Evolutionary conservation across 1,139 yeast genomes (phyloP), one percentile per base, ranked within the genome.

Genomic region (Kodamaea sp.): DNA sequence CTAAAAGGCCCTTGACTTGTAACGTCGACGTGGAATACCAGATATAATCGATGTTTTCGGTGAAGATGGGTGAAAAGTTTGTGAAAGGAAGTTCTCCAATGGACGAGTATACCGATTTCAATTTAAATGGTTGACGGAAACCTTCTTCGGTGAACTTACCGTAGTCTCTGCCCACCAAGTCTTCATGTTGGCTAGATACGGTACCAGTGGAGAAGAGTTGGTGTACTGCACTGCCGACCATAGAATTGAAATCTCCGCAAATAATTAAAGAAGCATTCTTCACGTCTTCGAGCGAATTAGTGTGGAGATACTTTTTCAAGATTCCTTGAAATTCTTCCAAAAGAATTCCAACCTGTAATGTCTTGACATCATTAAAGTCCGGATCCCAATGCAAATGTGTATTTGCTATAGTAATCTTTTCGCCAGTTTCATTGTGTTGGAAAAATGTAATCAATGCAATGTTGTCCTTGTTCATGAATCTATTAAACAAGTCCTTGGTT

Each of bases 311-410:
- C 49, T 76, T 80, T 53, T 76, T 76, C 34, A 78, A 62, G 27
- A 83, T 60, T 2, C 64, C 65, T 55, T 88, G 94, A 51, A 92
- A 64, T 60, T 92, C 96, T 55, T 92, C 97, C 55, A 94, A 67
- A 45, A 94, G 68, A 29, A 92, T 83, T 30, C 96, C 97, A 36
- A 87, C 92, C 68, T 94, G 98, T 62, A 94, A 83, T 7, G 97
- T 79, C 62, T 94, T 94, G 40, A 94, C 99, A 65, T 94, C 99
- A 57, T 88, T 87, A 57, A 81, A 87, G 31, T 88, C 89, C 7
- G 98, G 98, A 65, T 92, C 97, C 97, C 98, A 94, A 60, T 90
- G 97, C 59, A 92, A 78, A 71, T 94, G 99, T 0, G 98, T 90
- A 51, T 90, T 92, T 3, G 85, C 89, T 28, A 88, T 72, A 46